phyloP scores from a whole-genome alignment of 345 rosid species.

The Streptanthus diversifolius region DNA sequence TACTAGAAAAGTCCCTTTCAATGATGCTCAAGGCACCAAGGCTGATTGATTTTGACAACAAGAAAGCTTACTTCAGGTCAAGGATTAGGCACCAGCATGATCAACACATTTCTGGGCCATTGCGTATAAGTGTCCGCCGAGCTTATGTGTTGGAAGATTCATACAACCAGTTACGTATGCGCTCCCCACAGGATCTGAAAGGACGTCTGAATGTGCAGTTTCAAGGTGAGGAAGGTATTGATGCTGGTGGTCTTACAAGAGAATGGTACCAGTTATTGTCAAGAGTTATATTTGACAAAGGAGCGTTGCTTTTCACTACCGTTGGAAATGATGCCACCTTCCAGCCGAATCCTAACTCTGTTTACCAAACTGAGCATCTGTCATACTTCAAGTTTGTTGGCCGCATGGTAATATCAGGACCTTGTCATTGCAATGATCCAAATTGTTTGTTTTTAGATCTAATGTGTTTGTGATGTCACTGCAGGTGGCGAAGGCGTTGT shows the following conservation, averaged over 20 bases:
- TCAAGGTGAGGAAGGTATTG: constrained; percentile 99
- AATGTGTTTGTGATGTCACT: constrained; percentile 27
- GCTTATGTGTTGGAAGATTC: constrained; percentile 97
- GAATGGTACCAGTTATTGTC: constrained; percentile 98
- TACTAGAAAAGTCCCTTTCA: constrained; percentile 87
- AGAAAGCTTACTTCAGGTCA: constrained; percentile 87
- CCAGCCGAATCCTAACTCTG: constrained; percentile 98
- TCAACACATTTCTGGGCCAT: constrained; percentile 82
- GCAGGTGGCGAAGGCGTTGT: constrained; percentile 93
- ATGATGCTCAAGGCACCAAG: constrained; percentile 93
- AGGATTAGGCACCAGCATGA: constrained; percentile 90
- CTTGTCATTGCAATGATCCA: constrained; percentile 1
- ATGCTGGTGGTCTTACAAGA: constrained; percentile 97
- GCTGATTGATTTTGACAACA: constrained; percentile 91
- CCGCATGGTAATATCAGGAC: constrained; percentile 68
- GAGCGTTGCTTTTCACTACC: constrained; percentile 89
- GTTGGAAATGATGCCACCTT: constrained; percentile 92
- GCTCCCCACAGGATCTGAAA: constrained; percentile 78
- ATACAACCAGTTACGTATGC: constrained; percentile 93
- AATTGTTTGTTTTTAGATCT: constrained; percentile 7
- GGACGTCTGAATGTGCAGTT: constrained; percentile 93
- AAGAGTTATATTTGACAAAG: constrained; percentile 93
- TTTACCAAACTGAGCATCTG: constrained; percentile 92
- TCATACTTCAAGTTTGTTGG: constrained; percentile 96
- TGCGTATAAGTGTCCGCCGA: constrained; percentile 85